Evolutionary conservation across 164 flowering plant genomes (phyloP), one percentile per base, ranked within the genome.

Genomic region (Annona cherimola): DNA sequence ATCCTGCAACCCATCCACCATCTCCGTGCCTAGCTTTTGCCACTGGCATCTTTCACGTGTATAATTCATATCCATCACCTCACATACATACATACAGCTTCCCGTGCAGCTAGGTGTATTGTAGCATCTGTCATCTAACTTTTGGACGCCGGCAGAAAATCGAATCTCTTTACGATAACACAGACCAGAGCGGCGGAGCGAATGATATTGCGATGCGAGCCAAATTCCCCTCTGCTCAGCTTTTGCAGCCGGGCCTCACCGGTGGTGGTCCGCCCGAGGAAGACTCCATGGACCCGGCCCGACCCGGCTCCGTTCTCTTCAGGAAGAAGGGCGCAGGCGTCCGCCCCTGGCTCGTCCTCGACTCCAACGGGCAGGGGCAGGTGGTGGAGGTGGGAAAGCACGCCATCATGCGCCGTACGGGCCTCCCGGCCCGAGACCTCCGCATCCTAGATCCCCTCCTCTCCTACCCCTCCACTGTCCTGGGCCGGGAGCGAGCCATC

Each of bases 381-480:
- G 83, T 86, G 43, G 87, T 87, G 20, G 97, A 94, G 73, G 97
- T 82, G 26, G 98, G 96, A 3, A 92, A 92, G 74, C 98, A 94
- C 75, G 76, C 89, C 2, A 92, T 94, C 80, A 92, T 94, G 99
- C 84, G 90, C 42, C 86, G 94, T 4, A 94, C 97, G 5, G 98
- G 99, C 3, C 81, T 94, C 1, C 97, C 98, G 4, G 97, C 92
- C 0, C 90, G 98, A 3, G 99, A 95, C 76, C 90, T 95, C 11
- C 87, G 98, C 45, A 89, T 93, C 66, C 86, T 95, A 5, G 98
- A 93, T 66, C 98, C 99, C 39, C 80, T 89, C 2, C 81, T 95
- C 14, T 91, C 97, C 11, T 93, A 91, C 77, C 97, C 98, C 0
- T 93, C 98, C 0, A 88, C 94, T 3, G 86, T 93, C 8, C 81